A percentile compares a stretch with the other conserved stretches of the same genome.
Evolutionary conservation across 164 flowering plant species (phyloP).

Genomic region (Magnolia changhungtana): DNA sequence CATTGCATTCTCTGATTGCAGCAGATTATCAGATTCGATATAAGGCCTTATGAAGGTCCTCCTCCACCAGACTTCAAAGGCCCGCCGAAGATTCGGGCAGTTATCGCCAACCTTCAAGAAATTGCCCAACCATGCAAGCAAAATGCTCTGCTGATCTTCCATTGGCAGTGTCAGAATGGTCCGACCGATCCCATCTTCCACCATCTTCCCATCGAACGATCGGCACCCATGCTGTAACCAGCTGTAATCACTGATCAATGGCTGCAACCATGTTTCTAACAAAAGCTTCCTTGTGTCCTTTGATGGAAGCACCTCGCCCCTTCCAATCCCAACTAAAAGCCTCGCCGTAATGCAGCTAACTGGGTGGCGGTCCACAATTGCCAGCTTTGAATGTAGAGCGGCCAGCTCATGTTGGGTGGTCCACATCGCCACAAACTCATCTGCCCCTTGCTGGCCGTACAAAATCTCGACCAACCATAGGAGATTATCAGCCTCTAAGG

Average conservation of each 20-base stretch:
- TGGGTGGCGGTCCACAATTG: conserved; percentile 61
- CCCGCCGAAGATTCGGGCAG: conserved; percentile 93
- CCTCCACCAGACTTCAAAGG: conserved; percentile 99
- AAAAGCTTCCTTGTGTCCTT: conserved; percentile 71
- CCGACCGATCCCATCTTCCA: conserved; percentile 95
- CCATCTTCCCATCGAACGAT: conserved; percentile 76
- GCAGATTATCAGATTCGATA: conserved; percentile 27
- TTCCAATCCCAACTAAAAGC: conserved; percentile 86
- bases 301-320: conserved; percentile 77
- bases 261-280: conserved; percentile 83
- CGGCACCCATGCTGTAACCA: conserved; percentile 86
- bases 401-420: conserved; percentile 74
- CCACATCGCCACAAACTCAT: conserved; percentile 77
- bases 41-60: conserved; percentile 81
- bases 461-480: conserved; percentile 90
- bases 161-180: conserved; percentile 88
- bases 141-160: conserved; percentile 82
- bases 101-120: conserved; percentile 79
- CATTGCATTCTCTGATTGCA: conserved; percentile 15
- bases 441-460: conserved; percentile 68
- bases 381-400: conserved; percentile 55
- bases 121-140: conserved; percentile 81
- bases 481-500: conserved; percentile 78
- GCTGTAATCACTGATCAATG: conserved; percentile 79
- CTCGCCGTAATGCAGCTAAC: conserved; percentile 79